Conservation (phyloP, 1,284 basidiomycete genomes). For the Peniophora sp. region DNA sequence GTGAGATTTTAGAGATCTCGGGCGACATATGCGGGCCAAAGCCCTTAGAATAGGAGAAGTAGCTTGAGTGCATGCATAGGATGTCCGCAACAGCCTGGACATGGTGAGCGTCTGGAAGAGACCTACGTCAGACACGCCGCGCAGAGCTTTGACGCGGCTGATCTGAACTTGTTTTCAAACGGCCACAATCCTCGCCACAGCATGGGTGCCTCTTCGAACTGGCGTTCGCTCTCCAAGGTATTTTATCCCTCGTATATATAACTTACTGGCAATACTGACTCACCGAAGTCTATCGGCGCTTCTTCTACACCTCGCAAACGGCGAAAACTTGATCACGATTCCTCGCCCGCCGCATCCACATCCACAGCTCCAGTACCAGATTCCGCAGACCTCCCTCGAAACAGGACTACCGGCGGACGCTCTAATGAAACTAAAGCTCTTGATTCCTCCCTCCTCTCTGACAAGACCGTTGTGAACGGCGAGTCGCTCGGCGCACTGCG, state of each 20-base stretch:
- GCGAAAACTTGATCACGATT: not conserved
- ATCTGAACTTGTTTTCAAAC: not conserved
- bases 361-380: not conserved
- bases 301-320: not conserved
- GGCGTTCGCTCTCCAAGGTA: not conserved
- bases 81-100: not conserved
- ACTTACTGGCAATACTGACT: not conserved
- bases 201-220: not conserved
- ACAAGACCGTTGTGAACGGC: conserved; percentile 1
- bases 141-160: not conserved
- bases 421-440: not conserved
- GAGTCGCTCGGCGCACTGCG: conserved; percentile 6
- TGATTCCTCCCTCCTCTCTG: not conserved
- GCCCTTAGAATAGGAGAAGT: too few relatives aligned
- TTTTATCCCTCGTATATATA: not conserved
- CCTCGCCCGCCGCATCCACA: not conserved
- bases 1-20: not conserved
- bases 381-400: too few relatives aligned
- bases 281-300: not conserved
- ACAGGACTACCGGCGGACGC: not conserved
- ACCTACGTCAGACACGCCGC: not conserved
- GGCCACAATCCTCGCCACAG: not conserved
- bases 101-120: not conserved
- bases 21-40: too few relatives aligned
- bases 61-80: not conserved